Percentiles rank a stretch among this genome's conserved stretches.
These are phyloP conservation scores for Apiosordaria backusii DNA, from an alignment of 495 filamentous ascomycete species.

Conservation along the genomic window DNA sequence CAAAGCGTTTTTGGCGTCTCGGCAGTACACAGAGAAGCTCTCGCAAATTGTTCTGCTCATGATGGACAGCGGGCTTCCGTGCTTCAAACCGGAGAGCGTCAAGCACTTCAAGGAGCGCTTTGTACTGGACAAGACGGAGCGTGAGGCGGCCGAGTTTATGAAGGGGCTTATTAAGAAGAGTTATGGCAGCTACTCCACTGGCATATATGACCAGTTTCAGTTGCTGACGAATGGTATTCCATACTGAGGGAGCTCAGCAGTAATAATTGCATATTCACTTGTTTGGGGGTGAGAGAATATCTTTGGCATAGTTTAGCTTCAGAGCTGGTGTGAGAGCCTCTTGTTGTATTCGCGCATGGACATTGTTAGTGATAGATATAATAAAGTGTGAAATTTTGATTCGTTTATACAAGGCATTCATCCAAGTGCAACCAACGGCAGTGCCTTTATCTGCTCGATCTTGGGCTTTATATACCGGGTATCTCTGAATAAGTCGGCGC, in stretches of 20 bases:
- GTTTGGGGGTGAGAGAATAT: background rate
- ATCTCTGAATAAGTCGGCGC: background rate
- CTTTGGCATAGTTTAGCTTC: background rate
- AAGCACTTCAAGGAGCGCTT: conserved; percentile 90
- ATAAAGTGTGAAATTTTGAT: background rate
- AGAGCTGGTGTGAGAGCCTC: background rate
- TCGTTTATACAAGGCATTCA: background rate
- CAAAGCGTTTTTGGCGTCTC: conserved; percentile 91
- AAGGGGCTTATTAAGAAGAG: conserved; percentile 82
- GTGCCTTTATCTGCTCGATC: background rate
- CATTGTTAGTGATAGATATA: background rate
- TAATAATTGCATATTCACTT: background rate
- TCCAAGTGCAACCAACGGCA: background rate
- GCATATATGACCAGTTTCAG: conserved; percentile 96
- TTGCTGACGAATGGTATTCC: conserved; percentile 96
- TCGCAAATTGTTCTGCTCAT: conserved; percentile 86
- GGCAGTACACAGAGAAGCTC: conserved; percentile 81
- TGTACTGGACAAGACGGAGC: conserved; percentile 86
- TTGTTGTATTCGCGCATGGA: background rate
- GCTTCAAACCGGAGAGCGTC: conserved; percentile 96
- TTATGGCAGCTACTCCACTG: conserved; percentile 81
- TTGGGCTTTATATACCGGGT: background rate
- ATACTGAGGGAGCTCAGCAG: conserved; percentile 44
- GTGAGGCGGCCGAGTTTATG: conserved; percentile 95
- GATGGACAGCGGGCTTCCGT: conserved; percentile 94